Base-by-base conservation (phyloP, 345 rosid species). In the Dipteronia dyeriana region DNA sequence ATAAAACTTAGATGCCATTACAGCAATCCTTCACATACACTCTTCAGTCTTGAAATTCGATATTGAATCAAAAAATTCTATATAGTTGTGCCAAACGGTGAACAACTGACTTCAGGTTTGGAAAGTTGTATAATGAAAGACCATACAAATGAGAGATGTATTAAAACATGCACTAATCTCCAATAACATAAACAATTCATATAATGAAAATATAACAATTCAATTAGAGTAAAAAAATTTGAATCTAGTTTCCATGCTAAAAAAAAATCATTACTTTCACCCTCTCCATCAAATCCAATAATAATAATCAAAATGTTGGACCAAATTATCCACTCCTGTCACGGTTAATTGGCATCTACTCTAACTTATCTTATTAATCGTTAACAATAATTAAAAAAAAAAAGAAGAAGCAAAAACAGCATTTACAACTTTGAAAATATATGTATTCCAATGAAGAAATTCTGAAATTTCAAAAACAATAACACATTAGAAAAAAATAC, bases 221-320 rank as follows among this genome's bases (percentile, higher is more conserved):
- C 43, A 65, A 10, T 16, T 26, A 6, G 14, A 63, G 12, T 10
- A 38, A 34, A 20, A 17, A 68, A 34, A 11, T n/a, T 57, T 68
- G 31, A 41, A 68, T 22, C 4, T 43, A 45, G 31, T 45, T 68
- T 22, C 71, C 71, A 11, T 22, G 34, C 57, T 68, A 34, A 45
- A 26, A 45, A 45, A 20, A 3, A 10, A 23, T 23, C 31, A 68
- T 45, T 68, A 20, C 6, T 68, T 68, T 47, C 57, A 12, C 20
- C 38, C n/a, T 70, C 43, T 31, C 26, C 74, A 16, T 31, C 20
- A 25, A 69, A 49, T 22, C 57, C 59, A 69, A 69, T 23, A 69
- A 69, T 45, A 29, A 25, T 22, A 45, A 17, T 25, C 26, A 49
- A 23, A 25, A 69, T 47, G 14, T 9, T 9, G 26, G 64, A 20